These are phyloP conservation scores for Yamadazyma atlantica DNA, from an alignment of 1,139 yeast genomes.

Conservation along the genomic window DNA sequence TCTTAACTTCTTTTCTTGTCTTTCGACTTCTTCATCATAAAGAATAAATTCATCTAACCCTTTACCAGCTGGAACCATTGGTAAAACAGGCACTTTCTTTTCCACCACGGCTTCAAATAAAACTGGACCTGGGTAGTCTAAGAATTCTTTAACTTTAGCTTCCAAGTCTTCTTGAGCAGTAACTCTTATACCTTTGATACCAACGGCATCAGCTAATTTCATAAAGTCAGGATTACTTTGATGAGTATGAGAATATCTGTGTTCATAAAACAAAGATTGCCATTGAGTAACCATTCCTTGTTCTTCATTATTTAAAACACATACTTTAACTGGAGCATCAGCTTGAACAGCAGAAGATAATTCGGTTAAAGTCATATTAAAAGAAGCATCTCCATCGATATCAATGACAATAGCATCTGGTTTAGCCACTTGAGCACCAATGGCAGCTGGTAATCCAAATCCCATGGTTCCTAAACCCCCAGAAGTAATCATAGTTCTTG, in stretches of 20 bases:
- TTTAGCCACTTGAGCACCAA: conserved; percentile 95
- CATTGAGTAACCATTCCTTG: conserved; percentile 99
- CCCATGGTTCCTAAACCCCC: conserved; percentile 99
- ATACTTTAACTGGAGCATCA: conserved; percentile 81
- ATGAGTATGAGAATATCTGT: conserved; percentile 95
- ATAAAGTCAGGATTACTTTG: conserved; percentile 92
- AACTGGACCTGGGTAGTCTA: conserved; percentile 79
- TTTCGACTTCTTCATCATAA: conserved; percentile 79
- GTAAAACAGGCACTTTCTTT: conserved; percentile 95
- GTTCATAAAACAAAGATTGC: conserved; percentile 96
- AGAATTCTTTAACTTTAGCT: conserved; percentile 66
- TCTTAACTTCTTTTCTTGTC: conserved; percentile 67
- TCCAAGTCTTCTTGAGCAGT: conserved; percentile 61
- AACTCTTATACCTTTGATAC: conserved; percentile 78
- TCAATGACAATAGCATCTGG: conserved; percentile 95
- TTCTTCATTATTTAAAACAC: conserved; percentile 93
- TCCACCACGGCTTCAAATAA: conserved; percentile 89
- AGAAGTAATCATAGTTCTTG: conserved; percentile 91
- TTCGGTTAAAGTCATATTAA: conserved; percentile 95
- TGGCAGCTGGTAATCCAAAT: conserved; percentile 94
- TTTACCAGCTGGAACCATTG: conserved; percentile 97
- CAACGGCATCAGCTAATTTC: conserved; percentile 93
- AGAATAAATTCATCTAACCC: conserved; percentile 89
- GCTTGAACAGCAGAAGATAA: conserved; percentile 94
- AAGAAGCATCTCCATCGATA: conserved; percentile 97